Conservation (phyloP, 176 grass and related monocot genomes). For the Areca catechu region DNA sequence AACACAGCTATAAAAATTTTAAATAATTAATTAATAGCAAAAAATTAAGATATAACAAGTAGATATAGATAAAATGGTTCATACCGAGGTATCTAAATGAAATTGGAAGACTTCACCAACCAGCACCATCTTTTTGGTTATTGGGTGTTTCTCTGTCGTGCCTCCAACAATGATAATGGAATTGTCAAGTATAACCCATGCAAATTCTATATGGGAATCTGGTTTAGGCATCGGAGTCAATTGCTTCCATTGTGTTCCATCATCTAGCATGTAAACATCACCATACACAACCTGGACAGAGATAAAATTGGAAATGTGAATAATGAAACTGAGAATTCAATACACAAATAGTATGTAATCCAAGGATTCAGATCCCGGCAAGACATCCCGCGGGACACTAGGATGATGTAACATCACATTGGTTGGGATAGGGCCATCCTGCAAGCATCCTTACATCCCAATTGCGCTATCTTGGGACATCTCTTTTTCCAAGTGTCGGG, state of each 20-base stretch:
- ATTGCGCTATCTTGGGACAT: no score
- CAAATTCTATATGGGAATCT: constrained; percentile 82
- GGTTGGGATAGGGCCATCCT: no score
- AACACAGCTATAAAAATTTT: no score
- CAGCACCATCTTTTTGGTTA: constrained; percentile 90
- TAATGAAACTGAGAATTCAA: no score
- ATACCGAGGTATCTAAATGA: constrained; percentile 59
- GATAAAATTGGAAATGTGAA: neutral
- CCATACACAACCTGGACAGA: constrained; percentile 52
- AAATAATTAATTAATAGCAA: no score
- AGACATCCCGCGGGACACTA: no score
- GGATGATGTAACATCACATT: no score
- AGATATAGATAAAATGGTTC: neutral
- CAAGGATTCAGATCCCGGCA: no score
- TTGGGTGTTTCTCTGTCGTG: constrained; percentile 76
- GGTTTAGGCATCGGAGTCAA: constrained; percentile 71
- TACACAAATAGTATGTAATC: no score
- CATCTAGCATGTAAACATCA: constrained; percentile 73
- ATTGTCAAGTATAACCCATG: constrained; percentile 66
- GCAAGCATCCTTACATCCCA: no score
- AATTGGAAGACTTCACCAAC: constrained; percentile 79
- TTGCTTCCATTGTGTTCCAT: constrained; percentile 46
- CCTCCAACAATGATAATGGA: constrained; percentile 73
- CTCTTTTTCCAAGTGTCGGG: no score
- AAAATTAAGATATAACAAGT: no score